Conservation (phyloP, 2,329 filamentous ascomycete species). For the Paraphaeosphaeria sporulosa region DNA sequence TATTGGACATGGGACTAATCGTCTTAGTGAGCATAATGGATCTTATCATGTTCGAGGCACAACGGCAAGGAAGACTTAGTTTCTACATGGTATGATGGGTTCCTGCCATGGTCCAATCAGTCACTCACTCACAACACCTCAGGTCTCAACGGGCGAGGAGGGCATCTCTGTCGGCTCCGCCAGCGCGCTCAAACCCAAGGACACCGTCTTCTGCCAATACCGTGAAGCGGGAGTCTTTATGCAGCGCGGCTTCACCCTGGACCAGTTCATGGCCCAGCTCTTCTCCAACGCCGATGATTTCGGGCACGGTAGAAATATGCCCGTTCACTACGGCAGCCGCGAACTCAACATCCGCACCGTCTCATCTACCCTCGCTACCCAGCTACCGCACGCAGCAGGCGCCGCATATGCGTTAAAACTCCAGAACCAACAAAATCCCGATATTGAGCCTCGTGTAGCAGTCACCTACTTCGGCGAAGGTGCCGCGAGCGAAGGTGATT, state of each 20-base stretch:
- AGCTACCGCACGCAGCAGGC: conserved; percentile 86
- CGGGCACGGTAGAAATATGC: conserved; percentile 92
- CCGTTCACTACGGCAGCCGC: conserved; percentile 89
- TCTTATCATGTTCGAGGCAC: conserved; percentile 96
- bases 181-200: conserved; percentile 80
- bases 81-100: conserved; percentile 86
- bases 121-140: conserved; percentile 3
- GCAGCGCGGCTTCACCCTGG: conserved; percentile 84
- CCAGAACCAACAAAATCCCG: conserved; percentile 76
- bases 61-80: conserved; percentile 88
- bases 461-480: conserved; percentile 92
- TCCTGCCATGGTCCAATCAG: neutral
- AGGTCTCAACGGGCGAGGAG: conserved; percentile 87
- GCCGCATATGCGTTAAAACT: conserved; percentile 89
- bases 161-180: conserved; percentile 90
- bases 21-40: conserved; percentile 81
- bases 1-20: neutral
- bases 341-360: conserved; percentile 89
- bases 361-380: conserved; percentile 84
- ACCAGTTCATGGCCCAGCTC: conserved; percentile 93
- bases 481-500: conserved; percentile 88
- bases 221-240: conserved; percentile 91
- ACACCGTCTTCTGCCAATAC: conserved; percentile 95
- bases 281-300: conserved; percentile 85
- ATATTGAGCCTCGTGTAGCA: conserved; percentile 67